Percentiles rank a stretch among this genome's conserved stretches.
Conservation (phyloP, 768 basidiomycete species). For the Galerina sulciceps region DNA sequence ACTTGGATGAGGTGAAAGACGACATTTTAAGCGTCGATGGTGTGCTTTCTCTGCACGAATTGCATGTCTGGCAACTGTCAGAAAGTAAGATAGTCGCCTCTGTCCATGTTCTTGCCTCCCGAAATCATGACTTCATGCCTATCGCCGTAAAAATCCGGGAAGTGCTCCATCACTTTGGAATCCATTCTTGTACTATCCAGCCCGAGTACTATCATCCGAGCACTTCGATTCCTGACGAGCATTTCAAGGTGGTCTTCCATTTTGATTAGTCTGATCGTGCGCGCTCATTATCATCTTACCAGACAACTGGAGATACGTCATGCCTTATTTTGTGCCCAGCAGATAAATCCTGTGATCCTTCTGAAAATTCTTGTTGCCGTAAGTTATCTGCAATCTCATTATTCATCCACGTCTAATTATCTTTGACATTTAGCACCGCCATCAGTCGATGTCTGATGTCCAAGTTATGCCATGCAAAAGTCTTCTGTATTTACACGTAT, state of each 20-base stretch:
- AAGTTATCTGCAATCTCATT: slow-evolving; percentile 34
- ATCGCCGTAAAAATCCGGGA: slow-evolving; percentile 84
- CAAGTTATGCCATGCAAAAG: neutral
- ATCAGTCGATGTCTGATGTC: slow-evolving; percentile 42
- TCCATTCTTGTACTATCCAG: slow-evolving; percentile 94
- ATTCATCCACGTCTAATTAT: slow-evolving; percentile 2
- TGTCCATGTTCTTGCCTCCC: slow-evolving; percentile 89
- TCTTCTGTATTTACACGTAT: slow-evolving; percentile 3
- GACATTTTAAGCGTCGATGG: slow-evolving; percentile 84
- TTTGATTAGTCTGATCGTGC: neutral
- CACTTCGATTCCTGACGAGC: slow-evolving; percentile 47
- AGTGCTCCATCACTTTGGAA: slow-evolving; percentile 86
- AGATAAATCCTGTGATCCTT: slow-evolving; percentile 68
- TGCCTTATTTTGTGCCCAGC: slow-evolving; percentile 77
- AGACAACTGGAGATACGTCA: slow-evolving; percentile 57
- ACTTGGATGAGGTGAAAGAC: slow-evolving; percentile 85
- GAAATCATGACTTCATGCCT: slow-evolving; percentile 88
- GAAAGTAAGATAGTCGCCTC: slow-evolving; percentile 95
- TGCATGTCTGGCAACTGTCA: slow-evolving; percentile 97
- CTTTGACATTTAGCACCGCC: slow-evolving; percentile 46
- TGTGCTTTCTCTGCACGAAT: slow-evolving; percentile 86
- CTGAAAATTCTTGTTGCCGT: slow-evolving; percentile 83
- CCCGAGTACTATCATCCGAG: slow-evolving; percentile 70
- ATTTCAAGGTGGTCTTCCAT: slow-evolving; percentile 46
- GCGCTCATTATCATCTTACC: neutral